A percentile compares a stretch with the other conserved stretches of the same genome.
Evolutionary conservation across 2,329 filamentous ascomycete species (phyloP).

Genomic region (Byssoonygena ceratinophila): DNA sequence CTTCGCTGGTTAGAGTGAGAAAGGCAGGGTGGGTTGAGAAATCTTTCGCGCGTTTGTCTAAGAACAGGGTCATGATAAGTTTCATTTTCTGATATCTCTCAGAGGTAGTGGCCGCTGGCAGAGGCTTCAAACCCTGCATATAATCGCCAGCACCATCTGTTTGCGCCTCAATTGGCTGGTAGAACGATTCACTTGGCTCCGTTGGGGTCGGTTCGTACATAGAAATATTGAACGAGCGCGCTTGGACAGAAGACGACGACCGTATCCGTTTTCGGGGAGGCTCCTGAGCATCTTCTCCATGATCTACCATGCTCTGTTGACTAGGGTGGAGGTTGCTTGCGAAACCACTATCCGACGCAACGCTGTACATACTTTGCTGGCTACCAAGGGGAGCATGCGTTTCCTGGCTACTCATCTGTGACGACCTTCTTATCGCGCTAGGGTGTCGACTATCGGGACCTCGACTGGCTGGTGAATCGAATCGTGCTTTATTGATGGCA

Average conservation of each 20-base stretch:
- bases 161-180: conserved; percentile 26
- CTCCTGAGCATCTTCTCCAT: conserved; percentile 36
- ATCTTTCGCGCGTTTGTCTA: conserved; percentile 61
- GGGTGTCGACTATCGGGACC: conserved; percentile 54
- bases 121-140: conserved; percentile 28
- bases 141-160: conserved; percentile 13
- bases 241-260: conserved; percentile 41
- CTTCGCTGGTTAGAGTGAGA: conserved; percentile 60
- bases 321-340: conserved; percentile 53
- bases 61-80: conserved; percentile 70
- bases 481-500: conserved; percentile 89
- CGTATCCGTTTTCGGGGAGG: conserved; percentile 70
- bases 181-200: conserved; percentile 39
- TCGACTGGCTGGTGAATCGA: conserved; percentile 73
- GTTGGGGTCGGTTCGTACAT: conserved; percentile 37
- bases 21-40: conserved; percentile 67
- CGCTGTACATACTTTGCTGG: conserved; percentile 64
- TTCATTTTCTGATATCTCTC: conserved; percentile 71
- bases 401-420: conserved; percentile 52
- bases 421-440: conserved; percentile 59
- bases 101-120: conserved; percentile 46
- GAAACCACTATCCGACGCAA: conserved; percentile 65
- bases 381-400: conserved; percentile 55
- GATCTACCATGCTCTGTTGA: conserved; percentile 25
- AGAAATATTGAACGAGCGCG: conserved; percentile 30